Percentiles rank a stretch among this genome's conserved stretches.
These are phyloP conservation scores for Boletus fagicola DNA, from an alignment of 768 basidiomycete species.

Conservation along the genomic window DNA sequence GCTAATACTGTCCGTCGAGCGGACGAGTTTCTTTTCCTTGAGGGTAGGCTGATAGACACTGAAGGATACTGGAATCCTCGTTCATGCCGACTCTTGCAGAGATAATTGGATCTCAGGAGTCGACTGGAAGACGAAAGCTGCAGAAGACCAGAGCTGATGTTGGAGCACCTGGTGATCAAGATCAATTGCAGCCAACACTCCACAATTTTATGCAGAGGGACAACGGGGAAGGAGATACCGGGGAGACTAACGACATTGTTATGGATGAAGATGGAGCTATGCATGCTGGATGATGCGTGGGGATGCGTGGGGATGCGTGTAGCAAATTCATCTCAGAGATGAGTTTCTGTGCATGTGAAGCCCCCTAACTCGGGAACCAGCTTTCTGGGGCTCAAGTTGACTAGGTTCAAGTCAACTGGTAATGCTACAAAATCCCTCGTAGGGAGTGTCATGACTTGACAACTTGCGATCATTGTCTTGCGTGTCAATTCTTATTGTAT, in stretches of 20 bases:
- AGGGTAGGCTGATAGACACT: conserved; percentile 46
- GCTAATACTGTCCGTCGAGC: conserved; percentile 61
- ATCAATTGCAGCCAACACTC: conserved; percentile 38
- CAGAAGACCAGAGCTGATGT: conserved; percentile 30
- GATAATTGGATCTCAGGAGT: conserved; percentile 55
- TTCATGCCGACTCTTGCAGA: conserved; percentile 37
- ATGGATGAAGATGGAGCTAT: conserved; percentile 65
- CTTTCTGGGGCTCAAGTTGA: too few relatives aligned
- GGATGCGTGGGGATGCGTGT: background rate
- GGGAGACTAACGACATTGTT: conserved; percentile 38
- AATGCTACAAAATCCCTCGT: background rate
- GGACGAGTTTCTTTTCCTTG: conserved; percentile 77
- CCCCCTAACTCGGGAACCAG: too few relatives aligned
- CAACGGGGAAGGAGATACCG: conserved; percentile 24
- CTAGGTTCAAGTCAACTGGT: too few relatives aligned
- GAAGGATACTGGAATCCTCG: background rate
- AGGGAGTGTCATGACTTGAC: background rate
- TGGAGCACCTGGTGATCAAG: conserved; percentile 18
- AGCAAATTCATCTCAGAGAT: background rate
- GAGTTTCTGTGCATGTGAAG: too few relatives aligned
- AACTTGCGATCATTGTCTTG: background rate
- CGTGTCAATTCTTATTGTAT: background rate
- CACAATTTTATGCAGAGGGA: conserved; percentile 46
- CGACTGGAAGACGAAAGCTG: conserved; percentile 43
- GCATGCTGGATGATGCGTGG: conserved; percentile 35